phyloP scores from a whole-genome alignment of 2,329 filamentous ascomycete species.

The Periglandula ipomoeae region DNA sequence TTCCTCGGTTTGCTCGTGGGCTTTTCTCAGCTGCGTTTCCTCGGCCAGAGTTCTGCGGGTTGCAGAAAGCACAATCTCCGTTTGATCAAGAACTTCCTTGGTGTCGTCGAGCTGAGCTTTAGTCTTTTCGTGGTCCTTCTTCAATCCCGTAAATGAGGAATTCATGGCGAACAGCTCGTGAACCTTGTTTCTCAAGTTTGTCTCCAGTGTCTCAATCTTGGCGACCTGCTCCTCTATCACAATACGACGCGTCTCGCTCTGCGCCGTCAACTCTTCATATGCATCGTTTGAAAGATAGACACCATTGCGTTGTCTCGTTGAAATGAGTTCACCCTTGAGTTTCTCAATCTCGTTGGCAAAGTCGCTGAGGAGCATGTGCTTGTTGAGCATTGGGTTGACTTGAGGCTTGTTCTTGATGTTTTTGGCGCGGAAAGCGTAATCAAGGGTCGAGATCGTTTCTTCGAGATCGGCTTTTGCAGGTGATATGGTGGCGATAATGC shows the following conservation, averaged over 20 bases:
- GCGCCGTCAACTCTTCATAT: constrained; percentile 83
- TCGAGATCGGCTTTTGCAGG: constrained; percentile 92
- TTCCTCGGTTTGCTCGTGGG: constrained; percentile 77
- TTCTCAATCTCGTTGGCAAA: constrained; percentile 91
- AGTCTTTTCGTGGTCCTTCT: constrained; percentile 80
- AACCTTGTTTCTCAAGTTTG: constrained; percentile 83
- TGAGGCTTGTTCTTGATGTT: constrained; percentile 98
- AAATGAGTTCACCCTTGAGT: constrained; percentile 86
- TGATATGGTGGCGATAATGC: constrained; percentile 95
- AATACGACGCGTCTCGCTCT: constrained; percentile 87
- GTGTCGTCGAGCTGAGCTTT: constrained; percentile 66
- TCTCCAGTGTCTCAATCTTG: constrained; percentile 86
- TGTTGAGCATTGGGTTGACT: constrained; percentile 82
- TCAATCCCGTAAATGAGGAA: constrained; percentile 77
- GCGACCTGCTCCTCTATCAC: constrained; percentile 86
- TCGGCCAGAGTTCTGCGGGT: constrained; percentile 70
- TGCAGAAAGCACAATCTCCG: constrained; percentile 70
- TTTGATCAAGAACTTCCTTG: constrained; percentile 74
- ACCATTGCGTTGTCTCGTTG: constrained; percentile 85
- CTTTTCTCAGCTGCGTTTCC: constrained; percentile 70
- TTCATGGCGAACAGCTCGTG: constrained; percentile 85
- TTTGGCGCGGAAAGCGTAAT: constrained; percentile 96
- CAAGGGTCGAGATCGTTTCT: constrained; percentile 94
- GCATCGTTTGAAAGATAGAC: constrained; percentile 85
- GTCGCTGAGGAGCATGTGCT: constrained; percentile 83